Evolutionary conservation across 257 asterid genomes (phyloP).

Genomic region (Eustoma russellianum): DNA sequence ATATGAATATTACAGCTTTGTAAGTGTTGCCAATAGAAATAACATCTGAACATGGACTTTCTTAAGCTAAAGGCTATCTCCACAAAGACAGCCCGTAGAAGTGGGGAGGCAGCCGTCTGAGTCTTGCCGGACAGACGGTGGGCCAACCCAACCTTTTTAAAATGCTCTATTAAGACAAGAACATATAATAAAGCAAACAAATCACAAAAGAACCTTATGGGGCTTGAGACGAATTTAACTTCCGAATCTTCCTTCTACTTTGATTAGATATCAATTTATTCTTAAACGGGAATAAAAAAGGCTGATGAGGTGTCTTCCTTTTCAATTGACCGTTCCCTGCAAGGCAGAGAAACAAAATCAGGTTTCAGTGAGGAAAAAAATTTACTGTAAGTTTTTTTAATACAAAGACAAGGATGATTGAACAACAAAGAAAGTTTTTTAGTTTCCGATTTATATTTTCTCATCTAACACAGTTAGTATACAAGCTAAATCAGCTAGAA

Average conservation of each 20-base stretch:
- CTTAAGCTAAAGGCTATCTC: conserved; percentile 29
- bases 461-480: too few relatives aligned
- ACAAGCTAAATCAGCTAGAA: too few relatives aligned
- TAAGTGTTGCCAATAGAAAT: conserved; percentile 25
- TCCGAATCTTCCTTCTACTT: conserved; percentile 39
- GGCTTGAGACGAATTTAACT: conserved; percentile 25
- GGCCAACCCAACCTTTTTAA: conserved; percentile 28
- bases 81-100: conserved; percentile 36
- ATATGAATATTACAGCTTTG: conserved; percentile 19
- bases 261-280: conserved; percentile 33
- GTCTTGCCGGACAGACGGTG: conserved; percentile 43
- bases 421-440: too few relatives aligned
- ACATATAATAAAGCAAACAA: not conserved
- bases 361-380: too few relatives aligned
- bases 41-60: conserved; percentile 39
- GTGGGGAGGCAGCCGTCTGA: conserved; percentile 48
- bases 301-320: conserved; percentile 27
- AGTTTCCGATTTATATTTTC: too few relatives aligned
- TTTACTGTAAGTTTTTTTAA: too few relatives aligned
- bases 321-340: conserved; percentile 21
- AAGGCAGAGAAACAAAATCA: conserved; percentile 1
- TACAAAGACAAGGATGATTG: too few relatives aligned
- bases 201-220: conserved; percentile 16
- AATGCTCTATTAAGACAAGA: conserved; percentile 17
- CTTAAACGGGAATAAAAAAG: conserved; percentile 51